Conservation (phyloP, 768 basidiomycete genomes). For the Hemileccinum rubropunctum region DNA sequence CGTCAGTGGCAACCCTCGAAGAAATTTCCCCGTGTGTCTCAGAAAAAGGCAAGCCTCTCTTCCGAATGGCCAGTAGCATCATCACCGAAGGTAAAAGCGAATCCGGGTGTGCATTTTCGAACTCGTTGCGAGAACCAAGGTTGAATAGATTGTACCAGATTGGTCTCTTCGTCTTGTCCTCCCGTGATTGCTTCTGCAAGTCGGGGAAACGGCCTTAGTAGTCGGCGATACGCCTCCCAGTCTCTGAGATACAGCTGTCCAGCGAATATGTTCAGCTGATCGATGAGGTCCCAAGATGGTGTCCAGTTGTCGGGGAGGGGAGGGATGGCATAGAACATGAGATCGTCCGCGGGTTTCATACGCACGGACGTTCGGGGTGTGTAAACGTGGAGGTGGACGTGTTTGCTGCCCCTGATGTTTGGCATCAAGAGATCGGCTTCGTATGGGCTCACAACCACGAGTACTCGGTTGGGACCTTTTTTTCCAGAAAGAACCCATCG, state of each 20-base stretch:
- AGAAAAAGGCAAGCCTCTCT: not conserved
- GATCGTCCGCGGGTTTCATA: not conserved
- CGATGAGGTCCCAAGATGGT: not conserved
- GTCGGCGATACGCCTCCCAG: not conserved
- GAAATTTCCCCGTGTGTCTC: not conserved
- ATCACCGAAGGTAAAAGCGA: too few species aligned
- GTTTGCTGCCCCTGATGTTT: not conserved
- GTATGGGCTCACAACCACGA: conserved; percentile 1
- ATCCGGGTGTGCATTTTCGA: too few species aligned
- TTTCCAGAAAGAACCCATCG: conserved; percentile 1
- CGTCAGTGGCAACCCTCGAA: too few species aligned
- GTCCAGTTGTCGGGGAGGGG: too few species aligned
- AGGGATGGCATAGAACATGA: not conserved
- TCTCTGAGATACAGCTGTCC: not conserved
- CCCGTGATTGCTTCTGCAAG: not conserved
- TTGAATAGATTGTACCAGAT: not conserved
- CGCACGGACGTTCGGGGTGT: not conserved
- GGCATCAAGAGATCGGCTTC: not conserved
- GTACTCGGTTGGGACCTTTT: not conserved
- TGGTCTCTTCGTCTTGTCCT: not conserved
- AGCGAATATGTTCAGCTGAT: not conserved
- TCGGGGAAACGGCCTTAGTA: not conserved
- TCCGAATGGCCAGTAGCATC: not conserved
- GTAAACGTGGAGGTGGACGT: not conserved
- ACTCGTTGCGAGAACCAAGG: too few species aligned